phyloP scores from a whole-genome alignment of 2,329 filamentous ascomycete species.

The Xenosphaeropsis pyriputrescens region DNA sequence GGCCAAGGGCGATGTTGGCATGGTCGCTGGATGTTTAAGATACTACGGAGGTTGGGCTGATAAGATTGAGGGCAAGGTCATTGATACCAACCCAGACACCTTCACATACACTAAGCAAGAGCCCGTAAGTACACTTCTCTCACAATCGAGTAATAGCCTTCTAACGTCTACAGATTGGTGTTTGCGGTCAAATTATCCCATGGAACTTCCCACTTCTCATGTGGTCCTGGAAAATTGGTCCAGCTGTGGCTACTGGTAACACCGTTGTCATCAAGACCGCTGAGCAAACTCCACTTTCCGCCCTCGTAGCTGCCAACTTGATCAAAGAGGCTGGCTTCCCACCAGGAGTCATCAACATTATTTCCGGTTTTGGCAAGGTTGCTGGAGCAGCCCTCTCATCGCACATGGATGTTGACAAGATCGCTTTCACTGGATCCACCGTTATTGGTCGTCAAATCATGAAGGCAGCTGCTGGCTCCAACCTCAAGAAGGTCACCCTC shows the following conservation, averaged over 20 bases:
- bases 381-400: conserved; percentile 49
- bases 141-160: too few species aligned
- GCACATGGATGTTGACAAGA: conserved; percentile 52
- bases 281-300: conserved; percentile 46
- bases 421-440: conserved; percentile 52
- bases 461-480: conserved; percentile 47
- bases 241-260: conserved; percentile 44
- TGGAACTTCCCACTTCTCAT: conserved; percentile 59
- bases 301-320: conserved; percentile 34
- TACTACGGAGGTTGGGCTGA: conserved; percentile 71
- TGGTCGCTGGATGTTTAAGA: conserved; percentile 56
- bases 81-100: conserved; percentile 47
- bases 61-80: conserved; percentile 56
- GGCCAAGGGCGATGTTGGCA: conserved; percentile 60
- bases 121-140: conserved; percentile 33
- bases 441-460: conserved; percentile 46
- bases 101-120: conserved; percentile 58
- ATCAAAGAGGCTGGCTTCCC: conserved; percentile 51
- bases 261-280: conserved; percentile 44
- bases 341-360: conserved; percentile 47
- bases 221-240: conserved; percentile 52
- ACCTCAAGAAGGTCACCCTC: conserved; percentile 50
- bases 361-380: conserved; percentile 51
- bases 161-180: conserved; percentile 29
- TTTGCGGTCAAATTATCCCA: conserved; percentile 59